A percentile compares a stretch with the other conserved stretches of the same genome.
Evolutionary conservation across 2,329 filamentous ascomycete species (phyloP).

Genomic region (Penicillium sp.): DNA sequence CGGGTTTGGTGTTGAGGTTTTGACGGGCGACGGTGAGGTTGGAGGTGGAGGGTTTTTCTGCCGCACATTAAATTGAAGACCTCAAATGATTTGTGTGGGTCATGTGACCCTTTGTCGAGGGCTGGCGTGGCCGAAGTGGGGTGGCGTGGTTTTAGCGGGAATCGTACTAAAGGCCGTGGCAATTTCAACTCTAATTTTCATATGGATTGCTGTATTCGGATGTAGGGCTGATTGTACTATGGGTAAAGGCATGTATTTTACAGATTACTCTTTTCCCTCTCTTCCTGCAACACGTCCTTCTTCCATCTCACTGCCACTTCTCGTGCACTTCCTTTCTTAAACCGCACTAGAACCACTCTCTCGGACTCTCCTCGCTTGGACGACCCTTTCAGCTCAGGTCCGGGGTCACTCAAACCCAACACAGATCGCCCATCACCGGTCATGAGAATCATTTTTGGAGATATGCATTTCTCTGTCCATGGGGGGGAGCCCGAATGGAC

Average conservation of each 20-base stretch:
- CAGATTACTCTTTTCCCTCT: slow-evolving; percentile 31
- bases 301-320: slow-evolving; percentile 52
- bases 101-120: slow-evolving; percentile 42
- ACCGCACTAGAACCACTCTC: slow-evolving; percentile 56
- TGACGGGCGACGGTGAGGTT: slow-evolving; percentile 36
- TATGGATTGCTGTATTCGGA: neutral
- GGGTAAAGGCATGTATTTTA: slow-evolving; percentile 14
- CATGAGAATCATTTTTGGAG: slow-evolving; percentile 39
- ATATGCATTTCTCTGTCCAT: slow-evolving; percentile 49
- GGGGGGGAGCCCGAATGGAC: slow-evolving; percentile 45
- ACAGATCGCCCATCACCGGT: slow-evolving; percentile 49
- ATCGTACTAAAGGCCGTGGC: slow-evolving; percentile 11
- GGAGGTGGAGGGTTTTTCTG: slow-evolving; percentile 30
- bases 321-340: slow-evolving; percentile 55
- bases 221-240: neutral
- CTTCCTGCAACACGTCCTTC: slow-evolving; percentile 46
- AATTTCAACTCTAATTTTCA: slow-evolving; percentile 4
- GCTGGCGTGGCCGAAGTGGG: slow-evolving; percentile 23
- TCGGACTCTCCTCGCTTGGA: slow-evolving; percentile 52
- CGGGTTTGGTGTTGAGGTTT: slow-evolving; percentile 39
- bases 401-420: slow-evolving; percentile 53
- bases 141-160: slow-evolving; percentile 11
- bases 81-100: slow-evolving; percentile 39
- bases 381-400: slow-evolving; percentile 52
- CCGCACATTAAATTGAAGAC: slow-evolving; percentile 29